phyloP scores from a whole-genome alignment of 2,329 filamentous ascomycete genomes.

The Ceratocystis ficicola region DNA sequence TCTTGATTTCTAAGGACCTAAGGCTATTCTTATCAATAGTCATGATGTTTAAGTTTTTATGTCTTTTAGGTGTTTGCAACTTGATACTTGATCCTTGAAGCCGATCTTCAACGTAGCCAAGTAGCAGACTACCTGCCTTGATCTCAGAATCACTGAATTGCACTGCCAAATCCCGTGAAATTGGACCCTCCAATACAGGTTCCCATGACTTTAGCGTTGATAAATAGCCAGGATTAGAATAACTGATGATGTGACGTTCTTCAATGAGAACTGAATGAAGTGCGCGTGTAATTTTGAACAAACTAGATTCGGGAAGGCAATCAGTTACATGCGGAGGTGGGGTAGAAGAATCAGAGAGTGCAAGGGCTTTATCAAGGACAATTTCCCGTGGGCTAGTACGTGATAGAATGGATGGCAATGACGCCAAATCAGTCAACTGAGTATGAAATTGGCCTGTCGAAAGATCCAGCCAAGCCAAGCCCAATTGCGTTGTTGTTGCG shows the following conservation, averaged over 20 bases:
- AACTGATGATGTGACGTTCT: conserved; percentile 65
- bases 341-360: background rate
- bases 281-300: conserved; percentile 37
- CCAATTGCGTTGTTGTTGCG: conserved; percentile 35
- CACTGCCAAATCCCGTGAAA: conserved; percentile 41
- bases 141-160: conserved; percentile 59
- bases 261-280: conserved; percentile 59
- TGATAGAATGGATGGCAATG: conserved; percentile 67
- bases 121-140: conserved; percentile 62
- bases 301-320: background rate
- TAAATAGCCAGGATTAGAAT: conserved; percentile 42
- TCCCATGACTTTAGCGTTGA: conserved; percentile 53
- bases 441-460: conserved; percentile 93
- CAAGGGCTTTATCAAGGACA: conserved; percentile 50
- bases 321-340: background rate
- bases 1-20: conserved; percentile 75
- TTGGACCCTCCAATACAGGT: conserved; percentile 61
- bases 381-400: conserved; percentile 77
- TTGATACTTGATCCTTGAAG: conserved; percentile 67
- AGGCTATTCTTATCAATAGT: conserved; percentile 85
- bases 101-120: conserved; percentile 71
- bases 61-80: conserved; percentile 67
- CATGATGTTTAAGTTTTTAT: conserved; percentile 68
- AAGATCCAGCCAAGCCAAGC: conserved; percentile 85
- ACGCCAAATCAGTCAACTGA: conserved; percentile 57